These are phyloP conservation scores for Tubosaeta sp. DNA, from an alignment of 768 basidiomycete species.

Conservation along the genomic window DNA sequence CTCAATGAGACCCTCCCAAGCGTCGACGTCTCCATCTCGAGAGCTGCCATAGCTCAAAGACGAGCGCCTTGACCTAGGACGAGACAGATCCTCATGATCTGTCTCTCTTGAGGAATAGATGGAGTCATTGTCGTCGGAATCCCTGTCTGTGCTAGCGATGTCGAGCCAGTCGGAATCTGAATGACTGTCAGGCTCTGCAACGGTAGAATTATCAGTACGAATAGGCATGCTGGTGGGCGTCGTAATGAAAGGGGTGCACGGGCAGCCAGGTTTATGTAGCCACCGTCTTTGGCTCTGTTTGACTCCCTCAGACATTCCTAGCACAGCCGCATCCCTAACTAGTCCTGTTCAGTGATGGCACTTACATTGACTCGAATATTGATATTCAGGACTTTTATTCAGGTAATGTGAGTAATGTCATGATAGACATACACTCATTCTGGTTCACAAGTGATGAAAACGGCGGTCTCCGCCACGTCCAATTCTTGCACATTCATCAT, in stretches of 20 bases:
- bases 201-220: conserved; percentile 36
- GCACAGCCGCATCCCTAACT: conserved; percentile 7
- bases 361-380: conserved; percentile 28
- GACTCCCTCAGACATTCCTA: conserved; percentile 1
- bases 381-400: conserved; percentile 17
- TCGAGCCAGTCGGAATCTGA: conserved; percentile 88
- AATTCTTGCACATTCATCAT: too few relatives aligned
- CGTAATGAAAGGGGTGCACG: conserved; percentile 28
- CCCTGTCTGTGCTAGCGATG: conserved; percentile 57
- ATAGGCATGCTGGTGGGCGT: conserved; percentile 31
- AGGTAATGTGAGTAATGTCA: too few relatives aligned
- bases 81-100: conserved; percentile 53
- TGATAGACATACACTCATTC: too few relatives aligned
- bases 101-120: conserved; percentile 51
- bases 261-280: conserved; percentile 24
- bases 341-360: not conserved
- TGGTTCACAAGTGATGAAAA: too few relatives aligned
- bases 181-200: conserved; percentile 61
- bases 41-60: conserved; percentile 69
- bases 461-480: too few relatives aligned
- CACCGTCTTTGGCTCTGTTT: conserved; percentile 29
- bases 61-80: conserved; percentile 62
- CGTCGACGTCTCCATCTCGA: conserved; percentile 63
- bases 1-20: conserved; percentile 75
- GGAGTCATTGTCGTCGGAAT: conserved; percentile 71